These are phyloP conservation scores for Aspergillus asperescens DNA, from an alignment of 495 filamentous ascomycete species.

Conservation along the genomic window DNA sequence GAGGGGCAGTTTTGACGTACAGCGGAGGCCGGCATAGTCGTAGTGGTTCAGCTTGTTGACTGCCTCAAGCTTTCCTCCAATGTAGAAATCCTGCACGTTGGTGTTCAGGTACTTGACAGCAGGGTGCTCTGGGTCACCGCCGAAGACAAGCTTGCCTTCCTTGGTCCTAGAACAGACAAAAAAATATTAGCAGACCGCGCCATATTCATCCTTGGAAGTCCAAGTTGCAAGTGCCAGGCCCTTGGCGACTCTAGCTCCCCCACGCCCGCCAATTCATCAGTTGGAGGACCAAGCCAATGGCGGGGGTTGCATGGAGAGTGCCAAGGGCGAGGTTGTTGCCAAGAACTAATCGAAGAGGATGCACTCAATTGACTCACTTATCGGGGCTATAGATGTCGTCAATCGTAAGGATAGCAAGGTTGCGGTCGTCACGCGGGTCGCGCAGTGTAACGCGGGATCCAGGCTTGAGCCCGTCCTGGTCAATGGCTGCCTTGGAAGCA, in stretches of 20 bases:
- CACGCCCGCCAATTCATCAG: not conserved
- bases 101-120: constrained; percentile 84
- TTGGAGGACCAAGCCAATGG: not conserved
- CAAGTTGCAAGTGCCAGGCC: constrained; percentile 1
- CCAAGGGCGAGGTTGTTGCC: not conserved
- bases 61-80: constrained; percentile 92
- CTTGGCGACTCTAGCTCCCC: not conserved
- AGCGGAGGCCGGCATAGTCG: constrained; percentile 95
- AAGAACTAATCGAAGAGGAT: not conserved
- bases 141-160: constrained; percentile 92
- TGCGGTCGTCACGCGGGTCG: constrained; percentile 93
- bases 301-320: constrained; percentile 2
- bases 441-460: constrained; percentile 80
- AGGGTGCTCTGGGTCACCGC: constrained; percentile 88
- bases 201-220: constrained; percentile 22
- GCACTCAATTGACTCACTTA: constrained; percentile 62
- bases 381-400: constrained; percentile 95
- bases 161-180: constrained; percentile 55
- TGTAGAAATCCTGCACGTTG: constrained; percentile 77
- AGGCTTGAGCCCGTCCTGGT: constrained; percentile 64
- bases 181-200: constrained; percentile 27
- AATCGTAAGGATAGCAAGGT: constrained; percentile 90
- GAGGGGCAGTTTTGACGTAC: constrained; percentile 44
- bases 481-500: constrained; percentile 65
- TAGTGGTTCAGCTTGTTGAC: constrained; percentile 95